Evolutionary conservation across 345 rosid genomes (phyloP), one percentile per base, ranked within the genome.

Genomic region (Geranium brycei): DNA sequence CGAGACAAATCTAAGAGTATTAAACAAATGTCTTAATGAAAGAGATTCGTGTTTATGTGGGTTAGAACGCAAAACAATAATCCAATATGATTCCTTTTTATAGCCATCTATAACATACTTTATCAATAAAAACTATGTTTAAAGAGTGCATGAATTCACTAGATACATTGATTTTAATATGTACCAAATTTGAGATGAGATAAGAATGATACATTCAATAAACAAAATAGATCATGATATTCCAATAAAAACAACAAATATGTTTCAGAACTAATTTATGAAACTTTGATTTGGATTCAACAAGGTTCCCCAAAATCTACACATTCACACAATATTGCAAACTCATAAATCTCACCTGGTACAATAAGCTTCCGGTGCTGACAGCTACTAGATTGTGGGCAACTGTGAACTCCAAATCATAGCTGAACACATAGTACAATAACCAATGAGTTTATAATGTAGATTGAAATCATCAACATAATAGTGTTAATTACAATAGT

Each of bases 361-460:
- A 85, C 6, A 88, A 75, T 72, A 93, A 80, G 76, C 71, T 90
- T 58, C 99, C 99, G 65, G 80, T 77, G 71, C 97, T 90, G 72
- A 90, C 99, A 60, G 97, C 99, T 59, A 93, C 89, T 66, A 81
- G 88, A 78, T 93, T 77, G 38, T 77, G 87, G 57, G 97, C 87
- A 75, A 93, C 99, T 1, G 97, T 90, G 64, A 93, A 93, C 77
- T 93, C 97, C 83, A 93, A 75, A 85, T 90, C 91, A 41, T 76
- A 93, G 76, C 99, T 93, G 85, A 78, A 78, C 53, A 74, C 53
- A 65, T 14, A 16, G 62, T 47, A 47, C 53, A 2, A 47, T 11
- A 47, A 13, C 15, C 53, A 47, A 47, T 47, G 14, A 47, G 15
- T 47, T 6, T 6, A 47, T 7, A 47, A 13, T 47, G 11, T 8